Evolutionary conservation across 805 yeast genomes (phyloP).

Genomic region (Kluyveromyces aestuarii): DNA sequence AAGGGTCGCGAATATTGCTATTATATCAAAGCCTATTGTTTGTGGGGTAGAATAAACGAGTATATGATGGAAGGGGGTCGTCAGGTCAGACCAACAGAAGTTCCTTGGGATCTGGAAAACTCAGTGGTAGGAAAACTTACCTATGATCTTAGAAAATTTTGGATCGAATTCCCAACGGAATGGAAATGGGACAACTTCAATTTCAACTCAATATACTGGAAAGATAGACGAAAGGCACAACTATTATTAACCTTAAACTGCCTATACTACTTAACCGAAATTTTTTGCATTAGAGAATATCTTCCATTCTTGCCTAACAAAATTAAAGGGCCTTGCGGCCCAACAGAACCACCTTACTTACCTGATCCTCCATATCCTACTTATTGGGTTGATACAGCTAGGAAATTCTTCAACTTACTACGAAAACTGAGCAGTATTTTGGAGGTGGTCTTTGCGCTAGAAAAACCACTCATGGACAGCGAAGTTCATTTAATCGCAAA

Average conservation of each 20-base stretch:
- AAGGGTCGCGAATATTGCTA: neutral
- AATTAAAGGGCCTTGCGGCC: conserved; percentile 4
- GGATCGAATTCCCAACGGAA: conserved; percentile 2
- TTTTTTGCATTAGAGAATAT: conserved; percentile 5
- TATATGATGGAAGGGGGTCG: conserved; percentile 5
- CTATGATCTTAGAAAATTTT: neutral
- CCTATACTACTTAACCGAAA: conserved; percentile 1
- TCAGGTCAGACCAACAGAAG: neutral
- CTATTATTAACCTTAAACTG: conserved; percentile 4
- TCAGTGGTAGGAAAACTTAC: conserved; percentile 2
- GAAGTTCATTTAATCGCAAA: neutral
- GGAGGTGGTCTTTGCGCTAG: conserved; percentile 1
- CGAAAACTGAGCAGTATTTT: conserved; percentile 4
- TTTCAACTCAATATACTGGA: neutral
- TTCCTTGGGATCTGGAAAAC: conserved; percentile 7
- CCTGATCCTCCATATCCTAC: conserved; percentile 2
- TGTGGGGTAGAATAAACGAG: conserved; percentile 6
- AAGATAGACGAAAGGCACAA: neutral
- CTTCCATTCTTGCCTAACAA: conserved; percentile 7
- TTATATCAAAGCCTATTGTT: conserved; percentile 1
- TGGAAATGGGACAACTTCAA: conserved; percentile 5
- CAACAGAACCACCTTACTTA: conserved; percentile 4
- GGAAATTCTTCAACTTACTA: conserved; percentile 1
- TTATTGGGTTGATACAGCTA: conserved; percentile 6
- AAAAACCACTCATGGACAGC: neutral